These are phyloP conservation scores for Mycena filopes DNA, from an alignment of 768 basidiomycete genomes.

Conservation along the genomic window DNA sequence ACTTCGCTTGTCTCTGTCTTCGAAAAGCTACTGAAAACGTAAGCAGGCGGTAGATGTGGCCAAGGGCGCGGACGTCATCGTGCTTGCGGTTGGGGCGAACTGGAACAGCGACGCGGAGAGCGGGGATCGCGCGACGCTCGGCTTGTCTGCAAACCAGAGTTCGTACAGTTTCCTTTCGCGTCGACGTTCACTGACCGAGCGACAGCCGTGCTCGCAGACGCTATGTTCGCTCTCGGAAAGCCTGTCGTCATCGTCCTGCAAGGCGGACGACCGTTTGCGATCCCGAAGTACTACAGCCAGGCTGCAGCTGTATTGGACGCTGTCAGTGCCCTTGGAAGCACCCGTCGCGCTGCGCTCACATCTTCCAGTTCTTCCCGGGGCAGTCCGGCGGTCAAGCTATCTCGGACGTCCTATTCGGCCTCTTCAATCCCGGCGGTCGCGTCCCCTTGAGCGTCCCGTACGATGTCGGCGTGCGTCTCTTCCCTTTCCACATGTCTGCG, in stretches of 20 bases:
- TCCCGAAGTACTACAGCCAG: constrained; percentile 35
- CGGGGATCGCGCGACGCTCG: constrained; percentile 36
- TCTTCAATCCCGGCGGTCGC: constrained; percentile 40
- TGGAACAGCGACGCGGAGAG: constrained; percentile 42
- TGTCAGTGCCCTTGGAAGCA: constrained; percentile 16
- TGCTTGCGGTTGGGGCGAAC: constrained; percentile 39
- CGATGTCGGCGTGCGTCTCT: constrained; percentile 24
- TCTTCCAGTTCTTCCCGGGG: constrained; percentile 38
- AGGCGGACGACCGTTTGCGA: constrained; percentile 40
- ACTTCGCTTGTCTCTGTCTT: not conserved
- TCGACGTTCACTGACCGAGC: not conserved
- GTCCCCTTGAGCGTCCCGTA: constrained; percentile 39
- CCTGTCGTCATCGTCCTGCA: constrained; percentile 39
- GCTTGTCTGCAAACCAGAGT: constrained; percentile 39
- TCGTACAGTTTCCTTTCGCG: not conserved
- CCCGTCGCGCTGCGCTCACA: not conserved
- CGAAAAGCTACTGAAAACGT: not conserved
- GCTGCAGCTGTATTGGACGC: constrained; percentile 37
- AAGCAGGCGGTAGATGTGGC: constrained; percentile 38
- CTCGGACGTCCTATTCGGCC: constrained; percentile 40
- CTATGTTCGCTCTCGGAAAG: constrained; percentile 37
- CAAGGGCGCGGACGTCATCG: constrained; percentile 34
- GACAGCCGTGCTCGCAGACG: constrained; percentile 37
- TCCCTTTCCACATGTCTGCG: not conserved
- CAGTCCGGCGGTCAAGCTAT: constrained; percentile 41